phyloP scores from a whole-genome alignment of 1,284 basidiomycete species.

The Trichosporon sp. region DNA sequence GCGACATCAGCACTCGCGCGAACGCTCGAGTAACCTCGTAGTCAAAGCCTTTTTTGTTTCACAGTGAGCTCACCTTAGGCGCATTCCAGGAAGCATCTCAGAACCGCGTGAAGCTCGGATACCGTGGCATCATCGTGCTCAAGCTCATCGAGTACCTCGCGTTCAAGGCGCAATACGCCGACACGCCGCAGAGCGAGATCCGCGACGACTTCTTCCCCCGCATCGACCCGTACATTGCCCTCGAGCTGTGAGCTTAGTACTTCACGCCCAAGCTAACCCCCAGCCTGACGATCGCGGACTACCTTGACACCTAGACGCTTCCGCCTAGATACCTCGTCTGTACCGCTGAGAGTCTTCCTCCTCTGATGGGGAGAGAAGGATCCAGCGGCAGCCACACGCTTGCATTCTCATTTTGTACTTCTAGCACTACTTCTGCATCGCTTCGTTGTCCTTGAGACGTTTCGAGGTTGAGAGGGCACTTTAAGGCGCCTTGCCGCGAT shows the following conservation, averaged over 20 bases:
- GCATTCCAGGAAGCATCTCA: conserved; percentile 57
- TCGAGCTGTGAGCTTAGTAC: no score
- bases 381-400: neutral
- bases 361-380: no score
- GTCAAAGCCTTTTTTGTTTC: no score
- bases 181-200: conserved; percentile 56
- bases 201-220: conserved; percentile 62
- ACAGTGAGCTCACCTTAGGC: no score
- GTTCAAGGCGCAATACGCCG: conserved; percentile 60
- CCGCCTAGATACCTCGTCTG: no score
- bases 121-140: conserved; percentile 60
- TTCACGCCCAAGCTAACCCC: no score
- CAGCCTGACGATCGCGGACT: conserved; percentile 58
- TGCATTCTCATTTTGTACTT: conserved; percentile 14
- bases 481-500: conserved; percentile 34
- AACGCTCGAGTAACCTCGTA: no score
- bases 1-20: no score
- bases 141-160: conserved; percentile 64
- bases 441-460: neutral
- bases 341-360: no score
- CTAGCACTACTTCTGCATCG: conserved; percentile 21
- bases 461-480: no score
- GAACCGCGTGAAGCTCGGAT: conserved; percentile 54
- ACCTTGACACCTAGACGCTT: conserved; percentile 47
- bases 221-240: conserved; percentile 63